A percentile compares a stretch with the other conserved stretches of the same genome.
Conservation (phyloP, 1,139 yeast genomes). For the Nematodospora anomalae region DNA sequence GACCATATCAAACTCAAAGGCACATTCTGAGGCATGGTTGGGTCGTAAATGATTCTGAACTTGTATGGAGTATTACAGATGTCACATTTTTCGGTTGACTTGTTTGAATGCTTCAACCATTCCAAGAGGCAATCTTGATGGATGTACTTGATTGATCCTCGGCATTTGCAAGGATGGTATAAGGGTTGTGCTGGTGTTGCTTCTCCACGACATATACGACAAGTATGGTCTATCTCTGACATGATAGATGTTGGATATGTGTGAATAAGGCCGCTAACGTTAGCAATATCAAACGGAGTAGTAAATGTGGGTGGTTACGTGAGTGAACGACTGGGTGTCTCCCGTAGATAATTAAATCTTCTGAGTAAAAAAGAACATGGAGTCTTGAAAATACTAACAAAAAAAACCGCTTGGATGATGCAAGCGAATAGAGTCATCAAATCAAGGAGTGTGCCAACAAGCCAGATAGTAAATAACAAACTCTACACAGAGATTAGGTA, state of each 20-base stretch:
- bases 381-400: too few relatives aligned
- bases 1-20: conserved; percentile 51
- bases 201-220: conserved; percentile 94
- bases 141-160: conserved; percentile 89
- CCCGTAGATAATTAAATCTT: too few relatives aligned
- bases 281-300: too few relatives aligned
- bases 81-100: conserved; percentile 72
- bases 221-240: conserved; percentile 38
- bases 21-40: conserved; percentile 64
- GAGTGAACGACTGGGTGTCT: too few relatives aligned
- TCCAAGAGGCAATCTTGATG: conserved; percentile 90
- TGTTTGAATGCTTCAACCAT: conserved; percentile 74
- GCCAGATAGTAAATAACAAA: too few relatives aligned
- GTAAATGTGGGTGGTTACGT: too few relatives aligned
- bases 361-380: too few relatives aligned
- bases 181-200: conserved; percentile 78
- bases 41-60: conserved; percentile 70
- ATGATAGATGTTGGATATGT: conserved; percentile 2
- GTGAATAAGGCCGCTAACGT: neutral
- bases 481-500: too few relatives aligned
- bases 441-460: too few relatives aligned
- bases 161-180: conserved; percentile 89
- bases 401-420: too few relatives aligned
- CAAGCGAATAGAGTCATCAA: too few relatives aligned
- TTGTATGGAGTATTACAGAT: conserved; percentile 79